These are phyloP conservation scores for Leccinum pachyderme DNA, from an alignment of 1,284 basidiomycete species.

Conservation along the genomic window DNA sequence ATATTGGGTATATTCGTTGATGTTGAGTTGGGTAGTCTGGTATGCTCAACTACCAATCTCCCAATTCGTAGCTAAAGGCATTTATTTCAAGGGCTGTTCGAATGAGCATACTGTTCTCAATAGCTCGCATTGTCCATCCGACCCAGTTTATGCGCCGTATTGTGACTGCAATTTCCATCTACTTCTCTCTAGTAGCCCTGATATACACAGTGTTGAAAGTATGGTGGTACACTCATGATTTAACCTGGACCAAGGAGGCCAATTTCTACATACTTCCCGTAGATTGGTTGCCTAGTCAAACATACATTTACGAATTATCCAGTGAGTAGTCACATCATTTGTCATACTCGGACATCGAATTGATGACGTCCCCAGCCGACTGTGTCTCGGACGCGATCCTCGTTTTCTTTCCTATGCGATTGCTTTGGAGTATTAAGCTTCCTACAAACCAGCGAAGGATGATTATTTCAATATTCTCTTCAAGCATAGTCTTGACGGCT, in stretches of 20 bases:
- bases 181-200: constrained; percentile 9
- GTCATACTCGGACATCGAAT: neutral
- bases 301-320: constrained; percentile 12
- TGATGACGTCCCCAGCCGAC: constrained; percentile 13
- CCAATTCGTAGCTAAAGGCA: neutral
- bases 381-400: constrained; percentile 21
- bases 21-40: constrained; percentile 13
- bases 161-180: constrained; percentile 6
- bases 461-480: constrained; percentile 19
- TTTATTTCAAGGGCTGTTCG: constrained; percentile 20
- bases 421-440: constrained; percentile 20
- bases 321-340: constrained; percentile 9
- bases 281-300: constrained; percentile 1
- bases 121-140: constrained; percentile 18
- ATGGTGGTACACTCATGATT: constrained; percentile 13
- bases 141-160: constrained; percentile 6
- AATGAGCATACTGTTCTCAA: constrained; percentile 23
- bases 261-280: neutral
- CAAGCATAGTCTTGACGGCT: constrained; percentile 14
- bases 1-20: constrained; percentile 12
- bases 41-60: constrained; percentile 1
- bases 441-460: constrained; percentile 17
- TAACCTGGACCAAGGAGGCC: constrained; percentile 6
- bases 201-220: constrained; percentile 1
- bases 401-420: constrained; percentile 10